Percentiles rank a stretch among this genome's conserved stretches.
These are phyloP conservation scores for Paramecium sonneborni DNA, from an alignment of 73 alveolate genomes.

Conservation along the genomic window DNA sequence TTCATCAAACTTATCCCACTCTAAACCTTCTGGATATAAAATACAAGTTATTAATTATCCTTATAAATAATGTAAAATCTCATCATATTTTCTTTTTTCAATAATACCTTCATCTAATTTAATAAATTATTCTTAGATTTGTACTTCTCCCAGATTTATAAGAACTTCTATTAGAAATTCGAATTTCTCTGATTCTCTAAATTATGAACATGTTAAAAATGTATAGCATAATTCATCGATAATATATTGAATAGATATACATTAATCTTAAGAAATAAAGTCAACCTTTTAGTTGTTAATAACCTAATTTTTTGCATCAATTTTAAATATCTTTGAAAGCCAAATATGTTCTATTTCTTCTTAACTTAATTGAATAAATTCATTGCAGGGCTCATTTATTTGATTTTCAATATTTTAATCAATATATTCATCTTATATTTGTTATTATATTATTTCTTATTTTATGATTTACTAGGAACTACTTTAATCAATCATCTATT, in stretches of 20 bases:
- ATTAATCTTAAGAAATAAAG: not conserved
- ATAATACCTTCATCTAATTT: not conserved
- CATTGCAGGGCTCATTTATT: not conserved
- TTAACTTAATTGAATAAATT: not conserved
- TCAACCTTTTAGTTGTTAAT: not conserved
- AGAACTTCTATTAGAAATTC: not conserved
- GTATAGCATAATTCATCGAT: not conserved
- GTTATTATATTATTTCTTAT: not conserved
- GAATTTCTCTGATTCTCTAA: not conserved
- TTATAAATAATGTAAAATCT: not conserved
- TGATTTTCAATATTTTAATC: not conserved
- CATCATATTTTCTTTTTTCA: not conserved
- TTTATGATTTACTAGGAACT: not conserved
- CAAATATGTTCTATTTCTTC: constrained; percentile 24
- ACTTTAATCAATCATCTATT: not conserved
- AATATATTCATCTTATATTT: not conserved
- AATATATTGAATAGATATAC: not conserved
- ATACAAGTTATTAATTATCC: not conserved
- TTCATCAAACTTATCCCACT: not conserved
- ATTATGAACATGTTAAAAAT: not conserved
- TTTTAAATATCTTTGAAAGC: not conserved
- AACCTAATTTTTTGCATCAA: not conserved
- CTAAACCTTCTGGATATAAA: constrained; percentile 5
- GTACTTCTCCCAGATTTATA: not conserved
- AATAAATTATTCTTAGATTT: not conserved